Evolutionary conservation across 106 monocot genomes (phyloP).

Genomic region (Narthecium ossifragum): DNA sequence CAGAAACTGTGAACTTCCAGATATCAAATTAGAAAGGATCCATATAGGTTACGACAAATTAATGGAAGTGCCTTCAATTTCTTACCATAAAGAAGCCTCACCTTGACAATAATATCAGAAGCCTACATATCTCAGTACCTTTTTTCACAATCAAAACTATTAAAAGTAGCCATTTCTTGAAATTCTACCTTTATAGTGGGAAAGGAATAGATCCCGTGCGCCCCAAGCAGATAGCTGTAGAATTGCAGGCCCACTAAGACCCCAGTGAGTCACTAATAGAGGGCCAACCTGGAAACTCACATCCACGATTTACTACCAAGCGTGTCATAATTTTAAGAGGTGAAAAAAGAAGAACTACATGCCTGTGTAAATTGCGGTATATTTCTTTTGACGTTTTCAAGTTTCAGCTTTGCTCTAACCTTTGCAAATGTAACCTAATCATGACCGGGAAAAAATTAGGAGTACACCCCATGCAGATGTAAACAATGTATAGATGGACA

Average conservation of each 20-base stretch:
- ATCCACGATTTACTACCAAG: background rate
- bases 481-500: no score
- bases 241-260: constrained; percentile 93
- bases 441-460: constrained; percentile 14
- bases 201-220: constrained; percentile 72
- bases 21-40: no score
- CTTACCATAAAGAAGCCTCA: no score
- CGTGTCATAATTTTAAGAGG: no score
- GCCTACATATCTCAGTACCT: background rate
- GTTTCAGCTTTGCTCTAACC: constrained; percentile 77
- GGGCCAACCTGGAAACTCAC: constrained; percentile 52
- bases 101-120: no score
- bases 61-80: no score
- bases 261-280: constrained; percentile 97
- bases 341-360: constrained; percentile 15
- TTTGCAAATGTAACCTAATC: constrained; percentile 74
- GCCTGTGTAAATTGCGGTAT: constrained; percentile 72
- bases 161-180: no score
- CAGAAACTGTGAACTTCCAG: no score
- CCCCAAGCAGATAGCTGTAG: constrained; percentile 97
- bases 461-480: no score
- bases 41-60: no score
- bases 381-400: constrained; percentile 41
- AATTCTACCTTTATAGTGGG: constrained; percentile 74
- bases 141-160: background rate